Conservation (phyloP, 495 filamentous ascomycete genomes). For the Aspergillus avenaceus region DNA sequence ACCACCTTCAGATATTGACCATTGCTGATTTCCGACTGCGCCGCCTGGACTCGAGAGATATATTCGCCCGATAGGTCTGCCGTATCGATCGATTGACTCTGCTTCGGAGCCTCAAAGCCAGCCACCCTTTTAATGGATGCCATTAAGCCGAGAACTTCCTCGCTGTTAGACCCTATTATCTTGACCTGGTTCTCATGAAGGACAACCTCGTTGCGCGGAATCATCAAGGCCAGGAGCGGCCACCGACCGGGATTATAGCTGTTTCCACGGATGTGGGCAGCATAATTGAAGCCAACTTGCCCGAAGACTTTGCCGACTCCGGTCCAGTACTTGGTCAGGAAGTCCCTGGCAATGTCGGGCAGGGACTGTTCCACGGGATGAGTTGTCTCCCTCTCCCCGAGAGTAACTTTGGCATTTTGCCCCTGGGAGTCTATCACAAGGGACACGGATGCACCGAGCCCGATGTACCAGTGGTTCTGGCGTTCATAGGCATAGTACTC, state of each 20-base stretch:
- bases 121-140: not conserved
- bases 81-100: not conserved
- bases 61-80: constrained; percentile 4
- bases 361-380: not conserved
- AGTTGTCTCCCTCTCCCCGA: not conserved
- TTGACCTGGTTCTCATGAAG: not conserved
- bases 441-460: not conserved
- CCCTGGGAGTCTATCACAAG: not conserved
- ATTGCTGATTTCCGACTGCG: constrained; percentile 6
- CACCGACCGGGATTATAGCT: not conserved
- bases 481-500: not conserved
- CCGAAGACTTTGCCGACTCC: not conserved
- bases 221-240: not conserved
- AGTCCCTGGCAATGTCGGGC: not conserved
- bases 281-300: not conserved
- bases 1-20: constrained; percentile 15
- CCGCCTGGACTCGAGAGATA: constrained; percentile 1
- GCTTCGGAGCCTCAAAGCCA: not conserved
- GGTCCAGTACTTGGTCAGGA: not conserved
- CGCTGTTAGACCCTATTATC: not conserved
- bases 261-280: not conserved
- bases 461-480: not conserved
- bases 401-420: too few relatives aligned
- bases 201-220: not conserved
- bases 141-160: not conserved